phyloP scores from a whole-genome alignment of 371 early-diverging fungal genomes.

The Saksenaea oblongispora region DNA sequence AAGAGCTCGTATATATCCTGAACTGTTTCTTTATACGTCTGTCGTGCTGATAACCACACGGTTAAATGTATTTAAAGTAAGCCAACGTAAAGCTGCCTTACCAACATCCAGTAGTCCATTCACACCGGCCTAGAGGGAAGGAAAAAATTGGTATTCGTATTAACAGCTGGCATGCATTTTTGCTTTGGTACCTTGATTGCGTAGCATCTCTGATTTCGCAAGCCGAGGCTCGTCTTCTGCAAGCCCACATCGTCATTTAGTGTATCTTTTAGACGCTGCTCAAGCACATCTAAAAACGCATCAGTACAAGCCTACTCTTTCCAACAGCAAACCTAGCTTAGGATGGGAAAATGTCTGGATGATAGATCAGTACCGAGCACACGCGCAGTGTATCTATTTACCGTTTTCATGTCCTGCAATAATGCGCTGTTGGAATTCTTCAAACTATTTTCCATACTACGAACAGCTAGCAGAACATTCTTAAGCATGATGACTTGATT shows the following conservation, averaged over 20 bases:
- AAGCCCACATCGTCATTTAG: conserved; percentile 70
- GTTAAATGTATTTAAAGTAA: not conserved
- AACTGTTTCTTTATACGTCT: conserved; percentile 83
- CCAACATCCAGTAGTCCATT: conserved; percentile 91
- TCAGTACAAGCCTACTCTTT: not conserved
- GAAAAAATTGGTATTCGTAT: not conserved
- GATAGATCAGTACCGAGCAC: not conserved
- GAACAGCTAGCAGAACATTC: conserved; percentile 54
- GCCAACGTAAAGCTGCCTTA: conserved; percentile 42
- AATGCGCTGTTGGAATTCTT: conserved; percentile 34
- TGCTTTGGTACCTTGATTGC: conserved; percentile 61
- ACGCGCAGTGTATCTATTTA: conserved; percentile 5
- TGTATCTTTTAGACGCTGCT: conserved; percentile 44
- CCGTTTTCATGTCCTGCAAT: conserved; percentile 39
- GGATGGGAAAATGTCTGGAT: conserved; percentile 29
- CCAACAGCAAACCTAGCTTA: conserved; percentile 17
- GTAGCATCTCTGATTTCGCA: conserved; percentile 85
- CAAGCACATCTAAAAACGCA: conserved; percentile 29
- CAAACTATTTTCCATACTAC: conserved; percentile 36
- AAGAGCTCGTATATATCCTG: conserved; percentile 82
- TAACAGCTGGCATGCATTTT: not conserved
- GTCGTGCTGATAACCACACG: conserved; percentile 63
- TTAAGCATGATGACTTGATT: conserved; percentile 74
- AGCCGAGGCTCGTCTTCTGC: conserved; percentile 72
- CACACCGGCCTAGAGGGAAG: conserved; percentile 64